Evolutionary conservation across 129 eudicot species (phyloP).

Genomic region (Flaveria trinervia): DNA sequence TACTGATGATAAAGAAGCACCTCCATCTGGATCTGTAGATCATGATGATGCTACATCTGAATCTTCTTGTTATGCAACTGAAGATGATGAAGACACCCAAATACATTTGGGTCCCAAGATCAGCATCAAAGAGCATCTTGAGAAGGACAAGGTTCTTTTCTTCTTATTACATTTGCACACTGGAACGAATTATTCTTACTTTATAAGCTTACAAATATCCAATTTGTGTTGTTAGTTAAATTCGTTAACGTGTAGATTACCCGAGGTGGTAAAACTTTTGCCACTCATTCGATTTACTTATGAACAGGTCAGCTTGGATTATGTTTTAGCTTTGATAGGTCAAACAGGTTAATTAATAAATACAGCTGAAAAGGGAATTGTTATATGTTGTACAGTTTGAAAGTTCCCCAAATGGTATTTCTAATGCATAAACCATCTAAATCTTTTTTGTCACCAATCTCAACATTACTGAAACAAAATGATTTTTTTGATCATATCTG

Average conservation of each 20-base stretch:
- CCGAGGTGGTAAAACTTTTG: neutral
- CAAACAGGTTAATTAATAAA: neutral
- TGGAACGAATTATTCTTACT: neutral
- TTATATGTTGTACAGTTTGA: neutral
- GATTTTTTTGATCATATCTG: neutral
- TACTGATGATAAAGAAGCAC: constrained; percentile 42
- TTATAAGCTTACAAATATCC: neutral
- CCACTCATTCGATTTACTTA: too few species aligned
- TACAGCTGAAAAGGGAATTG: neutral
- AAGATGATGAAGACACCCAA: constrained; percentile 68
- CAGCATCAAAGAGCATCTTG: constrained; percentile 73
- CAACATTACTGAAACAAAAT: neutral
- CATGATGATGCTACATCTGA: constrained; percentile 52
- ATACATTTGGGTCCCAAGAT: constrained; percentile 73
- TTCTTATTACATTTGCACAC: constrained; percentile 18
- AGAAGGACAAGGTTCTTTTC: constrained; percentile 74
- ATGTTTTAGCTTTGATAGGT: neutral
- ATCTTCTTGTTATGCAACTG: constrained; percentile 57
- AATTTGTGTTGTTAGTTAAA: neutral
- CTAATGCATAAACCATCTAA: constrained; percentile 6
- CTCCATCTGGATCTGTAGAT: constrained; percentile 39
- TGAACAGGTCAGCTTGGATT: too few species aligned
- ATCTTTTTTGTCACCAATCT: neutral
- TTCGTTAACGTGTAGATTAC: neutral
- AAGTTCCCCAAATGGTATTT: neutral